A percentile compares a stretch with the other conserved stretches of the same genome.
These are phyloP conservation scores for Paramecium pentaurelia DNA, from an alignment of 73 alveolate species.

Conservation along the genomic window DNA sequence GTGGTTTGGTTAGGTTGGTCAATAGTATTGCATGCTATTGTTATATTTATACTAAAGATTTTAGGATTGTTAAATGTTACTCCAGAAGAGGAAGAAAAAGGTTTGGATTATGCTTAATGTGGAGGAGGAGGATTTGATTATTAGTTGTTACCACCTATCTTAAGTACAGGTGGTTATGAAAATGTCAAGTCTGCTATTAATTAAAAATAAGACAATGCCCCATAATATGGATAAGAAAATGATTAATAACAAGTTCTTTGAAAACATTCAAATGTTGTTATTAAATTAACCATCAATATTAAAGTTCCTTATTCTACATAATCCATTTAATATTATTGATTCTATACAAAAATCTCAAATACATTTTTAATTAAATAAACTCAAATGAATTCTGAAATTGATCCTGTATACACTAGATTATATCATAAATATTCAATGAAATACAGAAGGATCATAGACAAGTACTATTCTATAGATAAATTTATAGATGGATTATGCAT, in stretches of 20 bases:
- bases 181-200: neutral
- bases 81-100: slow-evolving; percentile 47
- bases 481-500: slow-evolving; percentile 21
- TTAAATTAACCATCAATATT: neutral
- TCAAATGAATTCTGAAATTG: neutral
- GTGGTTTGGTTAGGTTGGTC: slow-evolving; percentile 57
- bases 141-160: neutral
- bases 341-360: neutral
- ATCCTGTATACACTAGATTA: neutral
- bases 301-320: neutral
- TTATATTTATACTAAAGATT: neutral
- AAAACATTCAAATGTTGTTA: neutral
- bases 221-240: neutral
- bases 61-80: slow-evolving; percentile 35
- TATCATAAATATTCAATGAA: neutral
- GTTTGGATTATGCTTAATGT: slow-evolving; percentile 47
- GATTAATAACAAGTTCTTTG: neutral
- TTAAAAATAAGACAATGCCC: neutral
- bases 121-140: slow-evolving; percentile 36
- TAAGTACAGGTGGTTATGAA: neutral
- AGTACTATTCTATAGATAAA: neutral
- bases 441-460: slow-evolving; percentile 35
- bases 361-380: neutral
- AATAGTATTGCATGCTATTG: neutral
- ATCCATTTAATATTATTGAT: neutral